Base-by-base conservation (phyloP, 345 rosid genomes). In the Pugionium cornutum region DNA sequence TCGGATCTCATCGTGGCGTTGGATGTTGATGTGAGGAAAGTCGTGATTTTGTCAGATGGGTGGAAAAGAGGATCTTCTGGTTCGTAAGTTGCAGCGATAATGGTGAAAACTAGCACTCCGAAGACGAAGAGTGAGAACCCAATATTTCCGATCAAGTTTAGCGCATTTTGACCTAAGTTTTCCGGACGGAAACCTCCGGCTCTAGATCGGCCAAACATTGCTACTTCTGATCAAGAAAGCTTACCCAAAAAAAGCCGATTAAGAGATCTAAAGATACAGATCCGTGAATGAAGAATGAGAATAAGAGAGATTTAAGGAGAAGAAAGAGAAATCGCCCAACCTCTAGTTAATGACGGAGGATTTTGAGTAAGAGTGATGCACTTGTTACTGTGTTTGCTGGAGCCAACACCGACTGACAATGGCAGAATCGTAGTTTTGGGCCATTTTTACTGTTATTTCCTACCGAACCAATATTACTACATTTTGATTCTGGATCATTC, bases 31-130 rank as follows among this genome's bases (percentile, higher is more conserved):
- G 95, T 88, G 67, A 94, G 86, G 78, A 83, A 88, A n/a, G 83
- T 75, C 26, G 90, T 84, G 69, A 90, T 86, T 72, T 83, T 86
- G 25, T 87, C 80, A 1, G 99, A 80, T 53, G 95, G 95, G 77
- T 84, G 90, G 64, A 90, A 90, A 8, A 90, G 84, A 6, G 96
- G 96, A 54, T 90, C 96, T 50, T 86, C 96, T 0, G 97, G 99
- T 44, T 94, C 81, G 69, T 90, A 90, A 1, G 96, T 90, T 2
- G 97, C 96, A 26, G 97, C 96, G 53, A 94, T 88, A 30, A 94
- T 81, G 39, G 97, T 94, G 84, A 94, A 91, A 53, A 94, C 78
- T 33, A 94, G 72, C 5, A 91, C 96, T 6, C 86, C 92, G 11
- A 85, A 10, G 27, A 90, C 97, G 65, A 94, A 88, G n/a, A 90